phyloP scores from a whole-genome alignment of 495 filamentous ascomycete species.

The Evansstolkia leycettana region DNA sequence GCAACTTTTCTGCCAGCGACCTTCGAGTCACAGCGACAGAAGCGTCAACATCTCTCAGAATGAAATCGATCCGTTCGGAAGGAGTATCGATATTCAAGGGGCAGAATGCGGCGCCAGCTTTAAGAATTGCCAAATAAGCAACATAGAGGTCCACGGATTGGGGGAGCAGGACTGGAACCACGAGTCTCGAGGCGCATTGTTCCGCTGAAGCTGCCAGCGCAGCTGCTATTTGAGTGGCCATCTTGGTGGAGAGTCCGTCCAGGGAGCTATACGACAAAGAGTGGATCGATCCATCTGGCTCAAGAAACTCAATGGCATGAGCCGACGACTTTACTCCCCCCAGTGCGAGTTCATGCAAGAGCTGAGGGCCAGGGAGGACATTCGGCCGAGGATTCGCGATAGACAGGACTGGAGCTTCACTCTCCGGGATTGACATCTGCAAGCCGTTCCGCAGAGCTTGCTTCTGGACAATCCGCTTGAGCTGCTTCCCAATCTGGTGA shows the following conservation, averaged over 20 bases:
- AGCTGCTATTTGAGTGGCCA: conserved; percentile 36
- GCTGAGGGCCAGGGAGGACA: conserved; percentile 41
- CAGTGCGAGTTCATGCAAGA: conserved; percentile 54
- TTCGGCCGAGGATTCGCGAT: conserved; percentile 48
- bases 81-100: conserved; percentile 64
- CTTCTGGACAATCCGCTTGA: conserved; percentile 11
- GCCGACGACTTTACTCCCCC: conserved; percentile 7
- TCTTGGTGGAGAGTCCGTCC: conserved; percentile 38
- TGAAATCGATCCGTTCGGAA: conserved; percentile 58
- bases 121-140: conserved; percentile 57
- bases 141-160: conserved; percentile 64
- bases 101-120: conserved; percentile 69
- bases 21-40: conserved; percentile 37
- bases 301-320: conserved; percentile 49
- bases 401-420: conserved; percentile 30
- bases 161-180: conserved; percentile 62
- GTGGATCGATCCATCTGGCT: conserved; percentile 25
- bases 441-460: conserved; percentile 8
- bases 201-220: conserved; percentile 8
- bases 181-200: conserved; percentile 5
- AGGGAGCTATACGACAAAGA: conserved; percentile 46
- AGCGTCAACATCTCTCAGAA: conserved; percentile 53
- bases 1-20: conserved; percentile 13
- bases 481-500: conserved; percentile 14
- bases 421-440: conserved; percentile 5